A percentile compares a stretch with the other conserved stretches of the same genome.
Evolutionary conservation across 2,329 filamentous ascomycete species (phyloP).

Genomic region (Pseudogymnoascus sp.): DNA sequence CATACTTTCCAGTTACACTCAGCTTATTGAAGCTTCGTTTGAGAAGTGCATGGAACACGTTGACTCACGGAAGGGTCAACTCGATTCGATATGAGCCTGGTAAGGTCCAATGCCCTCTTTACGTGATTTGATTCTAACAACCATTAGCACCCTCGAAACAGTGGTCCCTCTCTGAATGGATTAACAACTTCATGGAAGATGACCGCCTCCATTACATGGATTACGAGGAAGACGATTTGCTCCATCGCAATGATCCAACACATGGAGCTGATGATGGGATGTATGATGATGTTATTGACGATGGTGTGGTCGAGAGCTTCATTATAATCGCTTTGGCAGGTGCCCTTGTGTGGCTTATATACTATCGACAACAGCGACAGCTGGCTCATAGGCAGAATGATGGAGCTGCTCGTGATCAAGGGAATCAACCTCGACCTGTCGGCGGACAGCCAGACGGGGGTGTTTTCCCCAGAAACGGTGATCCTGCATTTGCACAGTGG

Average conservation of each 20-base stretch:
- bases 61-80: slow-evolving; percentile 86
- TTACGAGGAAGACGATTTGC: slow-evolving; percentile 38
- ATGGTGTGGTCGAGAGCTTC: slow-evolving; percentile 75
- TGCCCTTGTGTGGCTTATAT: slow-evolving; percentile 69
- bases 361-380: slow-evolving; percentile 69
- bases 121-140: slow-evolving; percentile 24
- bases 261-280: slow-evolving; percentile 49
- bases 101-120: slow-evolving; percentile 39
- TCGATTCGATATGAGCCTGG: slow-evolving; percentile 84
- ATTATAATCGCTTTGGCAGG: slow-evolving; percentile 73
- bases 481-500: slow-evolving; percentile 63
- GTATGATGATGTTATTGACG: slow-evolving; percentile 61
- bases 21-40: slow-evolving; percentile 78
- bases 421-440: slow-evolving; percentile 18
- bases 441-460: slow-evolving; percentile 38
- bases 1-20: slow-evolving; percentile 85
- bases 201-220: slow-evolving; percentile 52
- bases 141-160: slow-evolving; percentile 58
- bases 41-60: slow-evolving; percentile 87
- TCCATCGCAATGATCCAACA: slow-evolving; percentile 46
- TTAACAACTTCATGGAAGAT: slow-evolving; percentile 74
- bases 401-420: slow-evolving; percentile 32
- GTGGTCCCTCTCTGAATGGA: slow-evolving; percentile 78
- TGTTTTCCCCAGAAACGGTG: slow-evolving; percentile 57
- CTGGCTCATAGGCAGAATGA: slow-evolving; percentile 42